phyloP scores from a whole-genome alignment of 371 early-diverging fungal species.

The Ecytonucleospora hepatopenaei region DNA sequence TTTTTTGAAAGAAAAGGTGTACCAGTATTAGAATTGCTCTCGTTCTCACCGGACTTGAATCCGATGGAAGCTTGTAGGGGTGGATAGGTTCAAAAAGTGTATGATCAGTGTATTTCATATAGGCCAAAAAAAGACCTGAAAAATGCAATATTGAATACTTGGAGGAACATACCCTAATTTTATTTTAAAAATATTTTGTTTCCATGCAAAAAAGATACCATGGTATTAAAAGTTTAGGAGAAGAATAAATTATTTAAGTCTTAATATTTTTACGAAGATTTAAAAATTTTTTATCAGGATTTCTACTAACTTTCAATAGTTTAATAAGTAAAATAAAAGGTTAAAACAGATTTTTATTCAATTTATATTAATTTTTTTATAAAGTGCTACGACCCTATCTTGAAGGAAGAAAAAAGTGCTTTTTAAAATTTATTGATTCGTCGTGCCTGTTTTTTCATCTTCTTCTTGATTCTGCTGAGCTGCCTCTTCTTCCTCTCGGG shows the following conservation, averaged over 20 bases:
- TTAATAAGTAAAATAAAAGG: no score
- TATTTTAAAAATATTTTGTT: not conserved
- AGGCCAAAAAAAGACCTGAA: not conserved
- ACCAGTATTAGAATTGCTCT: slow-evolving; percentile 11
- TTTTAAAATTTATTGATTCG: no score
- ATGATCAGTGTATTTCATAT: not conserved
- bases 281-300: no score
- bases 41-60: slow-evolving; percentile 21
- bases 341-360: no score
- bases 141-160: not conserved
- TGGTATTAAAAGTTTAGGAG: not conserved
- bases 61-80: slow-evolving; percentile 19
- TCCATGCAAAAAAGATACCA: not conserved
- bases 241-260: not conserved
- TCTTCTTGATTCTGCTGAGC: no score
- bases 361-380: no score
- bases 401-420: no score
- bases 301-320: no score
- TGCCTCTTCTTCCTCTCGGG: no score
- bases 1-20: slow-evolving; percentile 10
- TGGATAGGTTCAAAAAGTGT: not conserved
- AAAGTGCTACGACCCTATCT: no score
- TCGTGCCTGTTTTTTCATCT: no score
- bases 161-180: not conserved
- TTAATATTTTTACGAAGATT: not conserved